phyloP scores from a whole-genome alignment of 2,329 filamentous ascomycete species.

The Ophiostoma triangulosporum region DNA sequence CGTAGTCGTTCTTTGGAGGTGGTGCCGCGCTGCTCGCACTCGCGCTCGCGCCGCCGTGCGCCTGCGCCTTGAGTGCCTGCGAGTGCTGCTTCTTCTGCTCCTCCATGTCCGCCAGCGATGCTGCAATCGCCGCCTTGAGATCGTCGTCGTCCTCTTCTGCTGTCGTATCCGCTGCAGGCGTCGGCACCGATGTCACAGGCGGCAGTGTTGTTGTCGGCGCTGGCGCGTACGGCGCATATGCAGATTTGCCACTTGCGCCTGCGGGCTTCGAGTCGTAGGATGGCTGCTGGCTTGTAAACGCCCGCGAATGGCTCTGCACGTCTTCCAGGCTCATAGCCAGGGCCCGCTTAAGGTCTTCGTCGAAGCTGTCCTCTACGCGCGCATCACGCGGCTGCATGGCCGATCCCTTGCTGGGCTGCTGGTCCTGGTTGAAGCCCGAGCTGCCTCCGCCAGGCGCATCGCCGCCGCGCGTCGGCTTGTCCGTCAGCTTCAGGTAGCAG shows the following conservation, averaged over 20 bases:
- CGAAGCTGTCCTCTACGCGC: constrained; percentile 78
- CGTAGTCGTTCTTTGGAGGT: constrained; percentile 79
- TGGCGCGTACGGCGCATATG: constrained; percentile 9
- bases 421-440: constrained; percentile 13
- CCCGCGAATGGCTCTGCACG: constrained; percentile 59
- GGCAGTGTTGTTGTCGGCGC: neutral
- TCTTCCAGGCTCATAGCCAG: constrained; percentile 96
- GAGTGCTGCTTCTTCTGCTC: constrained; percentile 90
- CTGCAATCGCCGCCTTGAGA: constrained; percentile 85
- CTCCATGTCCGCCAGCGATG: constrained; percentile 92
- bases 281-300: constrained; percentile 29
- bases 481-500: constrained; percentile 79
- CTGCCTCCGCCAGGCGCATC: constrained; percentile 21
- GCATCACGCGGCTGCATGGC: constrained; percentile 83
- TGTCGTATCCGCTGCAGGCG: neutral
- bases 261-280: constrained; percentile 6
- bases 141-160: constrained; percentile 69
- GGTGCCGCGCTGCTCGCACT: constrained; percentile 18
- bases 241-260: constrained; percentile 17
- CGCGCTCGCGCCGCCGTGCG: constrained; percentile 36
- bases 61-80: constrained; percentile 68
- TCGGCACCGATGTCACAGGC: neutral
- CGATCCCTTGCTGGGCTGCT: constrained; percentile 29
- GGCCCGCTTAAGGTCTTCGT: constrained; percentile 87
- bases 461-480: constrained; percentile 44